Conservation (phyloP, 1,139 yeast species). For the Spencermartinsiella ligniputridi region DNA sequence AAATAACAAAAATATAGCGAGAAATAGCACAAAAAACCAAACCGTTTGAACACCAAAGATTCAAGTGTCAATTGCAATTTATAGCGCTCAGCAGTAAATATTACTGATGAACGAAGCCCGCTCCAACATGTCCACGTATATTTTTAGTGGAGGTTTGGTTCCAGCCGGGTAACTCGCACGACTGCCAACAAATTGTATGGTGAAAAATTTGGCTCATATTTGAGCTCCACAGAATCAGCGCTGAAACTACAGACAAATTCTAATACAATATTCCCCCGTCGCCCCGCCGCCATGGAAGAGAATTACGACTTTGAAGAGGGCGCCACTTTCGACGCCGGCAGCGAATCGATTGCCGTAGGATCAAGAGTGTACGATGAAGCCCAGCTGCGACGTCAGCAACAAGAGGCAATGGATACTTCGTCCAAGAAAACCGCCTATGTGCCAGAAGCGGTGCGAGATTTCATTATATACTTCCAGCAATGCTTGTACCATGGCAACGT, state of each 20-base stretch:
- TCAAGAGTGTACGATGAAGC: constrained; percentile 32
- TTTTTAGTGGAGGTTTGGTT: too few species aligned
- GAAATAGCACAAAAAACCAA: too few species aligned
- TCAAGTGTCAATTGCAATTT: too few species aligned
- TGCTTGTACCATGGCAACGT: constrained; percentile 41
- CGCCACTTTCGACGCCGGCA: constrained; percentile 16
- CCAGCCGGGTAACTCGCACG: background rate
- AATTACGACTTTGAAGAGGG: constrained; percentile 24
- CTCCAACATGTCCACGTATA: too few species aligned
- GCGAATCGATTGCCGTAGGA: constrained; percentile 31
- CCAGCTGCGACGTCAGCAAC: constrained; percentile 24
- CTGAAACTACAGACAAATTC: background rate
- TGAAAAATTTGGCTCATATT: background rate
- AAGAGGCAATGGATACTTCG: constrained; percentile 28
- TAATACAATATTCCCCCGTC: background rate
- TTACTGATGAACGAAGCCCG: too few species aligned
- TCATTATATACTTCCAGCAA: constrained; percentile 42
- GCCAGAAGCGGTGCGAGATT: constrained; percentile 44
- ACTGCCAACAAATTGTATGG: background rate
- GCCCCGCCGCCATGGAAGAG: constrained; percentile 20
- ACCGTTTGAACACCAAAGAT: too few species aligned
- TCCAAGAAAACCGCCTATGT: constrained; percentile 27
- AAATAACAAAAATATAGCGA: too few species aligned
- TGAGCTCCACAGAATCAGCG: too few species aligned
- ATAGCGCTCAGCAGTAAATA: too few species aligned